Base-by-base conservation (phyloP, 495 filamentous ascomycete genomes). In the Aspergillus wentii region DNA sequence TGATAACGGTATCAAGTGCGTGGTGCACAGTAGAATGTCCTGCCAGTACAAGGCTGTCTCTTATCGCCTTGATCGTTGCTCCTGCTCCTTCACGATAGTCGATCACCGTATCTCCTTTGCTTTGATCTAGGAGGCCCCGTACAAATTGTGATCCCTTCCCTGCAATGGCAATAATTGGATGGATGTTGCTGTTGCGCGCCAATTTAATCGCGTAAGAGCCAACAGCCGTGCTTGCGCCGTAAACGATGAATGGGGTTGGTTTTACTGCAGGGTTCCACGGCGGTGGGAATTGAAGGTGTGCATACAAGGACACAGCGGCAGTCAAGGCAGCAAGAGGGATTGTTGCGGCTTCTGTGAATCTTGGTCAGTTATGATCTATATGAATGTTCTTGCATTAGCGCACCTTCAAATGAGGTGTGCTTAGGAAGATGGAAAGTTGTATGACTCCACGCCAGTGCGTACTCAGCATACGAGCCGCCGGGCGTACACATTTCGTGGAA, bases 241-340 rank as follows among this genome's bases (percentile, higher is more conserved):
- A 83, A 18, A 85, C 61, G 7, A 83, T 55, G 0, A 80, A 43
- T 1, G 82, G 82, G 2, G 45, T 68, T 2, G 60, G 48, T n/a
- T 57, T 41, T 11, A 40, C 50, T 13, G 64, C 52, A 1, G 66
- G 62, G 1, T 52, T 50, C 79, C 78, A 85, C 1, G 80, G 81
- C 23, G 70, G 57, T 6, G 83, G 82, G 0, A 88, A 74, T 5
- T 52, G 46, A 3, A 85, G 69, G 2, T 61, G 56, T n/a, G 51
- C 42, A 44, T 79, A 82, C 0, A 88, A 58, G 4, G 70, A 81
- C 1, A 83, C 37, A 0, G 77, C 82, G 2, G 80, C 68, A 0
- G 83, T 86, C 76, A 85, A 75, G 28, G 78, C 80, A 3, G 83
- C 81, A 9, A 87, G 66, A 0, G 81, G 83, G 32, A 86, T 66